These are phyloP conservation scores for Fraxinus xanthoxyloides DNA, from an alignment of 305 asterid species.

Conservation along the genomic window DNA sequence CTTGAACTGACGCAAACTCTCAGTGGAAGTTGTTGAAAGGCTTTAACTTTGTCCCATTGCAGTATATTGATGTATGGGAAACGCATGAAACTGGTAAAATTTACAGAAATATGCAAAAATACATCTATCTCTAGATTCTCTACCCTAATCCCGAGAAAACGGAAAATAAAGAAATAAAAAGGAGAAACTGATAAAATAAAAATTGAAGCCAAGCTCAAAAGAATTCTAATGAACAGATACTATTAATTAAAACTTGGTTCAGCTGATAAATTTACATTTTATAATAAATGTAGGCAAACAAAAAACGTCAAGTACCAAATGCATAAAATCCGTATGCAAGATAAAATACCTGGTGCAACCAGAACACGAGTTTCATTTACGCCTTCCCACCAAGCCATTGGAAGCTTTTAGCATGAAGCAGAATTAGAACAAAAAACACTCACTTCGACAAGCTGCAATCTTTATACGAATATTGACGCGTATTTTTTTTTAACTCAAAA, in stretches of 20 bases:
- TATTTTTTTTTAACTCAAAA: background rate
- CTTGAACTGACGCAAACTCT: background rate
- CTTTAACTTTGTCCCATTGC: background rate
- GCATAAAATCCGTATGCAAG: background rate
- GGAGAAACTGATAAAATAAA: background rate
- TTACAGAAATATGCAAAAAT: background rate
- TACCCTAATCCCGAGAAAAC: background rate
- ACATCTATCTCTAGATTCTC: background rate
- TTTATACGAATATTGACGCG: background rate
- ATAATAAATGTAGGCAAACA: background rate
- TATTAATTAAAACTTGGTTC: background rate
- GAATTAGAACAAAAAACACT: background rate
- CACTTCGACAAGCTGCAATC: slow-evolving; percentile 16
- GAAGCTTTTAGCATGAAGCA: slow-evolving; percentile 18
- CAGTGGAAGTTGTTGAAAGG: background rate
- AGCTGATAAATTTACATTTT: background rate
- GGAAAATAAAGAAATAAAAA: background rate
- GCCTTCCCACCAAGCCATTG: slow-evolving; percentile 77
- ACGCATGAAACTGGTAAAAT: background rate
- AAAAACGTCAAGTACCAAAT: background rate
- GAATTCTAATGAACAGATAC: background rate
- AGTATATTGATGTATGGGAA: background rate
- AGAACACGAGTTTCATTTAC: slow-evolving; percentile 63
- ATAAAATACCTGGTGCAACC: slow-evolving; percentile 59
- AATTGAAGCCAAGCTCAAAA: background rate